phyloP scores from a whole-genome alignment of 179 eudicot genomes.

The Actinidia polygama region DNA sequence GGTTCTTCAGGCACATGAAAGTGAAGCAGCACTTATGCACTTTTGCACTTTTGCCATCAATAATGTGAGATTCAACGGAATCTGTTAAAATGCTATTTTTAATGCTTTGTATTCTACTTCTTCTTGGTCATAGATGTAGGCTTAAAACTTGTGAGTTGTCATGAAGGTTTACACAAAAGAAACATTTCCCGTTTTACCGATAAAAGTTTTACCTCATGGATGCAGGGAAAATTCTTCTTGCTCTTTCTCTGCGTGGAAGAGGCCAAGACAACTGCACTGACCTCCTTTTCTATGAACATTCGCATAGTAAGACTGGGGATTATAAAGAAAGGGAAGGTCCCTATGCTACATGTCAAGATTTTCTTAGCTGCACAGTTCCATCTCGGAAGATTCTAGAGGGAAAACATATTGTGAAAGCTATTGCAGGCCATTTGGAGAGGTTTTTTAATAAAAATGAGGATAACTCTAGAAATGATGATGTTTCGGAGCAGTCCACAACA shows the following conservation, averaged over 20 bases:
- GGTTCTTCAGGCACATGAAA: neutral
- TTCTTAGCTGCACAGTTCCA: constrained; percentile 28
- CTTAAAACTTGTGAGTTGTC: neutral
- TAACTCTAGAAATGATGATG: constrained; percentile 46
- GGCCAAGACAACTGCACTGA: constrained; percentile 39
- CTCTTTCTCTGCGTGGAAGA: constrained; percentile 76
- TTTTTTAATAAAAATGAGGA: constrained; percentile 66
- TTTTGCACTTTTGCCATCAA: neutral
- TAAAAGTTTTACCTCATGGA: neutral
- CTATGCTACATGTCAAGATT: constrained; percentile 29
- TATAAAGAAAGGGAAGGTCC: constrained; percentile 40
- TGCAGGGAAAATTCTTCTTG: constrained; percentile 77
- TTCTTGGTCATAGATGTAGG: neutral
- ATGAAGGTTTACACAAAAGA: neutral
- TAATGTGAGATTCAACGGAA: neutral
- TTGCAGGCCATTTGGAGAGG: constrained; percentile 70
- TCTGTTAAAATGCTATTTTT: neutral
- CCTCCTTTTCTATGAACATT: constrained; percentile 27
- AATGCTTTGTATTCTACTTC: neutral
- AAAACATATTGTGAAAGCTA: constrained; percentile 61
- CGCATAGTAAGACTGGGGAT: constrained; percentile 27
- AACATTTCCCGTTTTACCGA: neutral
- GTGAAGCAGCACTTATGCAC: neutral
- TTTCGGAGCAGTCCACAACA: constrained; percentile 57
- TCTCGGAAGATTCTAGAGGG: constrained; percentile 51